Base-by-base conservation (phyloP, 2,329 filamentous ascomycete species). In the Fusarium chuoi region DNA sequence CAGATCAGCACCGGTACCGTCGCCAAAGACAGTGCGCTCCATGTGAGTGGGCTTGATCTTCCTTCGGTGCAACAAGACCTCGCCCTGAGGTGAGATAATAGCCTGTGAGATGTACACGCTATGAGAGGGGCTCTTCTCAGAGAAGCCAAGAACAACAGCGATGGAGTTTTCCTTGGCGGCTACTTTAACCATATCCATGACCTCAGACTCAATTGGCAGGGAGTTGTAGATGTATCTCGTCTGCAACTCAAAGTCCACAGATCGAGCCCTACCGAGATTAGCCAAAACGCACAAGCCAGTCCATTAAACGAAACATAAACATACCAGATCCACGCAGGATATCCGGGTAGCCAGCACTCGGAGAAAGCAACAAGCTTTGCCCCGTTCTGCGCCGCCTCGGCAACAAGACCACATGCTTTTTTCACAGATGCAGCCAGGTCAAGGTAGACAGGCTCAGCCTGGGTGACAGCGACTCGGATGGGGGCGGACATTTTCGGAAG, bases 321-420 rank as follows among this genome's bases (percentile, higher is more conserved):
- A 2, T 78, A 81, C 71, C 79, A 80, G 42, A 83, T 82, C 82
- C 82, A 85, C 60, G 80, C 82, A 28, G 87, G 87, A 77, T 89
- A 89, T 1, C 87, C 87, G 0, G 87, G 86, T 30, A 89, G 83
- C 84, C 85, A 89, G 33, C 83, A 83, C 70, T 89, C 87, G 3
- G 88, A 85, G 65, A 89, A 89, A 0, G 85, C 83, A 15, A 92
- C 77, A 5, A 92, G 81, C 56, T 88, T 83, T 1, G 89, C 88
- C 5, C 86, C 87, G 60, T 88, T 85, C 5, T 67, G 35, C 8
- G 77, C 71, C 9, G 77, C 77, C 49, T 79, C 76, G 26, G 66
- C 66, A 41, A 79, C 73, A 36, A 79, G 77, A 14, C 24, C 45
- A 57, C 71, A 75, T 24, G 73, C 66, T 41, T 79, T 79, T n/a